These are phyloP conservation scores for Paracoccidioides lutzii DNA, from an alignment of 2,329 filamentous ascomycete species.

Conservation along the genomic window DNA sequence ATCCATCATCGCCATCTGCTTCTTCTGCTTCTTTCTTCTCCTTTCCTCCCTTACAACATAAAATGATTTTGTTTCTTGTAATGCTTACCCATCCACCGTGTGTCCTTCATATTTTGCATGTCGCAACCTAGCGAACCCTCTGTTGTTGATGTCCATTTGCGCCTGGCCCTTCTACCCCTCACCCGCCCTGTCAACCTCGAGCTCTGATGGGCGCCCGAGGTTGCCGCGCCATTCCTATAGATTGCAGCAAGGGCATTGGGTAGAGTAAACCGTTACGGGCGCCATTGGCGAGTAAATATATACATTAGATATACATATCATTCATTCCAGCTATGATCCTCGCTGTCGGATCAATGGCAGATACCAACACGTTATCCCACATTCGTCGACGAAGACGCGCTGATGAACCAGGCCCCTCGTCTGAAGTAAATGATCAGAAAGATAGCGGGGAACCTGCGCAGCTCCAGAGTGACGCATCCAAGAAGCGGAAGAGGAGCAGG, in stretches of 20 bases:
- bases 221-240: background rate
- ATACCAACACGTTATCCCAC: conserved; percentile 1
- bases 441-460: background rate
- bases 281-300: background rate
- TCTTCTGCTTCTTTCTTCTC: background rate
- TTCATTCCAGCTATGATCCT: background rate
- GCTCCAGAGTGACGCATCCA: conserved; percentile 11
- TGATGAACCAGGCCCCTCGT: background rate
- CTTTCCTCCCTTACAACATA: background rate
- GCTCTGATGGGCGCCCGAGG: conserved; percentile 2
- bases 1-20: background rate
- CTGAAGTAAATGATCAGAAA: background rate
- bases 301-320: background rate
- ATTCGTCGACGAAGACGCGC: background rate
- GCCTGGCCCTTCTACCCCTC: conserved; percentile 3
- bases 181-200: background rate
- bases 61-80: background rate
- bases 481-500: conserved; percentile 33
- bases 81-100: background rate
- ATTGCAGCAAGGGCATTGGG: conserved; percentile 1
- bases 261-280: background rate
- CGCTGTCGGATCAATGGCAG: background rate
- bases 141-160: background rate
- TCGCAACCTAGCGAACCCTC: background rate
- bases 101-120: background rate